These are phyloP conservation scores for Jaenimonas drosophilae DNA, from an alignment of 208 protist species.

Conservation along the genomic window DNA sequence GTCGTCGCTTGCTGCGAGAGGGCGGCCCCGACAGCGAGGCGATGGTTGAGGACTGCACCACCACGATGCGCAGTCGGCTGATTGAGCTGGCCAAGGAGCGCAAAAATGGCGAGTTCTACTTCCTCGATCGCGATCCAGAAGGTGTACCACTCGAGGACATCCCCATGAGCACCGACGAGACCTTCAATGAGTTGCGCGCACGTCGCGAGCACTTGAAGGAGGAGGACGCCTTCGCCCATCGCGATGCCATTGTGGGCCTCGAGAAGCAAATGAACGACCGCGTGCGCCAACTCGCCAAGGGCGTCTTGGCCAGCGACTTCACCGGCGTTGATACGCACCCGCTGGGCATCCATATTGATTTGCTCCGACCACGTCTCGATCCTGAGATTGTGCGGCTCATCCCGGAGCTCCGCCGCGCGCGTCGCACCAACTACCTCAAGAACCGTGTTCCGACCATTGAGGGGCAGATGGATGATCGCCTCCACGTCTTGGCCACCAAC, in stretches of 20 bases:
- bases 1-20: too few species aligned
- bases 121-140: constrained; percentile 41
- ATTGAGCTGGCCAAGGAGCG: constrained; percentile 47
- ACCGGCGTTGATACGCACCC: constrained; percentile 41
- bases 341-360: constrained; percentile 45
- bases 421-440: constrained; percentile 11
- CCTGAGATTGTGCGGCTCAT: constrained; percentile 29
- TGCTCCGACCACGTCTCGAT: constrained; percentile 45
- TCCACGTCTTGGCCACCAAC: constrained; percentile 21
- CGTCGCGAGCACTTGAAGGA: constrained; percentile 34
- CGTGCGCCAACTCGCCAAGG: constrained; percentile 22
- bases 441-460: constrained; percentile 23
- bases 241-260: constrained; percentile 27
- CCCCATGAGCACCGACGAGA: constrained; percentile 18
- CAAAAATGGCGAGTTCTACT: constrained; percentile 69
- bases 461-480: constrained; percentile 29
- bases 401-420: constrained; percentile 22
- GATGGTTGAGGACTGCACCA: constrained; percentile 21
- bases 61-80: constrained; percentile 53
- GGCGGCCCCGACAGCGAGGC: too few species aligned
- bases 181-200: constrained; percentile 33
- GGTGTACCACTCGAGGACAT: constrained; percentile 35
- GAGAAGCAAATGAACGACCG: constrained; percentile 57
- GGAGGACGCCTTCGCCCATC: constrained; percentile 32
- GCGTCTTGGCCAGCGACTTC: constrained; percentile 38